Evolutionary conservation across 78 protist genomes (phyloP).

Genomic region (Cavenderia fasciculata): DNA sequence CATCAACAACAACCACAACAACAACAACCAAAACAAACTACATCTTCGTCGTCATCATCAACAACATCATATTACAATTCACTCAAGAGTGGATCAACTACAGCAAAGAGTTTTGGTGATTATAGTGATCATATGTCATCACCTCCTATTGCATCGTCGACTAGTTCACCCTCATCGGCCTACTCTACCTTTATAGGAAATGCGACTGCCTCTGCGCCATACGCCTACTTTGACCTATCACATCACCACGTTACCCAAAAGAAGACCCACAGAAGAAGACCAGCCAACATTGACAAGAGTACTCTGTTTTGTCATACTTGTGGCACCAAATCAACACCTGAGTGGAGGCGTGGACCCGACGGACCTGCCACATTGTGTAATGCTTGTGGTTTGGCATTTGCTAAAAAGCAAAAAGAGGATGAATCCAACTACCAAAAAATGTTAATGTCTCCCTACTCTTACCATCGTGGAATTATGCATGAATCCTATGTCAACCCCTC

Average conservation of each 20-base stretch:
- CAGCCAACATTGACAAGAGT: conserved; percentile 73
- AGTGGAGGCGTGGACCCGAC: conserved; percentile 77
- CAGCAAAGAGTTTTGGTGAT: too few relatives aligned
- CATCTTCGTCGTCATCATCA: too few relatives aligned
- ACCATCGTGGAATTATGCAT: conserved; percentile 51
- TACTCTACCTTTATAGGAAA: too few relatives aligned
- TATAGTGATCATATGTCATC: too few relatives aligned
- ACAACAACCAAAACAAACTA: too few relatives aligned
- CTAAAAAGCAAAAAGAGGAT: conserved; percentile 72
- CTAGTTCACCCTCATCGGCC: too few relatives aligned
- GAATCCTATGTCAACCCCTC: conserved; percentile 55
- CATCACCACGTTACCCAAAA: conserved; percentile 32
- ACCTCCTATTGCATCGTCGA: too few relatives aligned
- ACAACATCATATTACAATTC: too few relatives aligned
- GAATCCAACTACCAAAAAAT: conserved; percentile 59
- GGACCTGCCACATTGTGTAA: conserved; percentile 79
- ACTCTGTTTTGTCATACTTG: conserved; percentile 70
- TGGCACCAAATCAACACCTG: conserved; percentile 74
- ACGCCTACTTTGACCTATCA: conserved; percentile 34
- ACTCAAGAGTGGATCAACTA: too few relatives aligned
- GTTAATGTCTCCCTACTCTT: conserved; percentile 20
- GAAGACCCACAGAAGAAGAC: conserved; percentile 75
- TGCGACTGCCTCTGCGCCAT: too few relatives aligned
- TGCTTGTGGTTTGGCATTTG: conserved; percentile 79
- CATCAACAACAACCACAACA: too few relatives aligned